phyloP scores from a whole-genome alignment of 2,329 filamentous ascomycete species.

The Dryadomyces quercus-mongolicae region DNA sequence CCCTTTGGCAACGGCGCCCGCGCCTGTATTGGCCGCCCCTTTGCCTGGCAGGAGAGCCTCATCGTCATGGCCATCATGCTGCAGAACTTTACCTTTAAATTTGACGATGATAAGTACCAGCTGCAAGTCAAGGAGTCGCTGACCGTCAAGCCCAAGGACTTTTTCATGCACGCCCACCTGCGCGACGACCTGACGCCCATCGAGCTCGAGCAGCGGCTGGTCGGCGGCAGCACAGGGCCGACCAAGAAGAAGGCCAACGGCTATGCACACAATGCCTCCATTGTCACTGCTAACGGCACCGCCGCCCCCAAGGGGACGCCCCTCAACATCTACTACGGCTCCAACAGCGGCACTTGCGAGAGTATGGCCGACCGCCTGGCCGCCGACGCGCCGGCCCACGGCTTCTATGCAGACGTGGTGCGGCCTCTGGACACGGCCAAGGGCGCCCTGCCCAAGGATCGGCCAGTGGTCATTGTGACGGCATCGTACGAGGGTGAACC shows the following conservation, averaged over 20 bases:
- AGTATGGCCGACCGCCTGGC: constrained; percentile 52
- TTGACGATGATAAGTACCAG: constrained; percentile 48
- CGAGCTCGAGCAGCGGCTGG: constrained; percentile 32
- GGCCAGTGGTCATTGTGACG: constrained; percentile 54
- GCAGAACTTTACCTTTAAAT: constrained; percentile 58
- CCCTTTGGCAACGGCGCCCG: constrained; percentile 51
- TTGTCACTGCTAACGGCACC: constrained; percentile 17
- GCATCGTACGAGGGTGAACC: constrained; percentile 63
- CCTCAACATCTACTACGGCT: constrained; percentile 60
- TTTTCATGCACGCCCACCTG: constrained; percentile 47
- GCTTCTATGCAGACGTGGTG: constrained; percentile 21
- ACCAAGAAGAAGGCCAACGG: constrained; percentile 18
- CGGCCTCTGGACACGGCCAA: constrained; percentile 61
- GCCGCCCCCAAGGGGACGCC: constrained; percentile 24
- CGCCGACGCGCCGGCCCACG: constrained; percentile 21
- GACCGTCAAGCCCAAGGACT: constrained; percentile 51
- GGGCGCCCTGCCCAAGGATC: constrained; percentile 44
- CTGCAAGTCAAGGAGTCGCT: constrained; percentile 43
- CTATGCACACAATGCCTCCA: background rate
- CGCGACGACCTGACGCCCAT: constrained; percentile 46
- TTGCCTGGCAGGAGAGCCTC: constrained; percentile 63
- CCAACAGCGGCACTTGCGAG: constrained; percentile 48
- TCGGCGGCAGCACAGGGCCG: constrained; percentile 28
- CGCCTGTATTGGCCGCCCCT: constrained; percentile 57
- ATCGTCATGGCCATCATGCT: constrained; percentile 50